Conservation (phyloP, 2,329 filamentous ascomycete species). For the Calonectria fujianensis region DNA sequence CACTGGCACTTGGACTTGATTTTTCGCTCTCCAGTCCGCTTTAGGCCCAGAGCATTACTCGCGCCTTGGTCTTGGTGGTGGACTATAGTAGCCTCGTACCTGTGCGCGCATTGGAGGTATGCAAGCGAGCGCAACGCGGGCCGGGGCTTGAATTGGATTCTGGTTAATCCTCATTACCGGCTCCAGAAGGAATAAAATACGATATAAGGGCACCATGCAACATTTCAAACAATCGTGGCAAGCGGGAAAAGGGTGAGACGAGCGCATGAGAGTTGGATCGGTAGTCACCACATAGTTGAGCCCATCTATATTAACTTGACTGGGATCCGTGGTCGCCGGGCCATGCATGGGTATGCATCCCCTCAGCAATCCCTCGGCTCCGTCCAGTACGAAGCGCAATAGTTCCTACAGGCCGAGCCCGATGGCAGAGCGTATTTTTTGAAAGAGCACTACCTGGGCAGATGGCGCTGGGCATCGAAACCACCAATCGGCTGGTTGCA, state of each 20-base stretch:
- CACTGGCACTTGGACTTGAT: slow-evolving; percentile 3
- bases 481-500: slow-evolving; percentile 52
- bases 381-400: slow-evolving; percentile 10
- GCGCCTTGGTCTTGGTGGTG: slow-evolving; percentile 4
- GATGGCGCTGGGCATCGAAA: slow-evolving; percentile 32
- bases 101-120: slow-evolving; percentile 22
- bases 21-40: slow-evolving; percentile 10
- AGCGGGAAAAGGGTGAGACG: background rate
- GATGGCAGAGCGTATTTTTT: slow-evolving; percentile 13
- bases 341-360: slow-evolving; percentile 20
- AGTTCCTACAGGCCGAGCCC: slow-evolving; percentile 20
- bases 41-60: slow-evolving; percentile 24
- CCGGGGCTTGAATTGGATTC: slow-evolving; percentile 17
- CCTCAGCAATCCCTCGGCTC: slow-evolving; percentile 31
- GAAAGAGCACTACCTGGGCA: background rate
- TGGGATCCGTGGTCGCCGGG: slow-evolving; percentile 17
- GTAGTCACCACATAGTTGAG: slow-evolving; percentile 33
- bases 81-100: slow-evolving; percentile 12
- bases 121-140: slow-evolving; percentile 19
- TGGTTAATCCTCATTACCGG: slow-evolving; percentile 24
- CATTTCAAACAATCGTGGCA: slow-evolving; percentile 1
- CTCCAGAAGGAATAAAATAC: slow-evolving; percentile 22
- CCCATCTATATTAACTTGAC: slow-evolving; percentile 30
- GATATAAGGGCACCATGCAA: slow-evolving; percentile 16
- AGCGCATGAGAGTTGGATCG: slow-evolving; percentile 26